phyloP scores from a whole-genome alignment of 2,329 filamentous ascomycete species.

The Sclerotinia glacialis region DNA sequence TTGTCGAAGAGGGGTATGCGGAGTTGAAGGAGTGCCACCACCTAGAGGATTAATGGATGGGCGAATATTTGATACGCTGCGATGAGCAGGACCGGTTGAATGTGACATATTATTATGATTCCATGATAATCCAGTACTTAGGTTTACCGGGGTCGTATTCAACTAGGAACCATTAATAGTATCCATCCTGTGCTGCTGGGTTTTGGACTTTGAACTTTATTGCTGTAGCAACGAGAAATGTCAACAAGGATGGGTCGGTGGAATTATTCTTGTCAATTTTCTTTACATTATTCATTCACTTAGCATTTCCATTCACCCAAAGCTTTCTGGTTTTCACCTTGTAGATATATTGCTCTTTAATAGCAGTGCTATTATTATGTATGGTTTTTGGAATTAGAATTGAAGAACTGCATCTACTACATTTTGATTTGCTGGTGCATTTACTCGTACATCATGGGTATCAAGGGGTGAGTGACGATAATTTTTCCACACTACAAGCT shows the following conservation, averaged over 20 bases:
- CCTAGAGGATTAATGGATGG: conserved; percentile 25
- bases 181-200: not conserved
- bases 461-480: conserved; percentile 52
- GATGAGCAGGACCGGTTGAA: conserved; percentile 49
- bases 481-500: not conserved
- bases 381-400: conserved; percentile 7
- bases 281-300: conserved; percentile 2
- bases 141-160: conserved; percentile 1
- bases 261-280: conserved; percentile 2
- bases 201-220: conserved; percentile 3
- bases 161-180: not conserved
- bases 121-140: conserved; percentile 21
- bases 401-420: conserved; percentile 1
- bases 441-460: conserved; percentile 54
- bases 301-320: not conserved
- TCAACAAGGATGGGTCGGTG: conserved; percentile 7
- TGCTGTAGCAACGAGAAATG: conserved; percentile 11
- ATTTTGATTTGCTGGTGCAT: not conserved
- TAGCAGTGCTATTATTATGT: conserved; percentile 22
- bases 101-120: conserved; percentile 33
- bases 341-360: not conserved
- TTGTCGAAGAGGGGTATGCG: conserved; percentile 57
- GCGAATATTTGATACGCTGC: conserved; percentile 57
- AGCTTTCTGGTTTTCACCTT: not conserved
- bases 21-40: conserved; percentile 45